Base-by-base conservation (phyloP, 441 rosid genomes). In the Aleurites moluccanus region DNA sequence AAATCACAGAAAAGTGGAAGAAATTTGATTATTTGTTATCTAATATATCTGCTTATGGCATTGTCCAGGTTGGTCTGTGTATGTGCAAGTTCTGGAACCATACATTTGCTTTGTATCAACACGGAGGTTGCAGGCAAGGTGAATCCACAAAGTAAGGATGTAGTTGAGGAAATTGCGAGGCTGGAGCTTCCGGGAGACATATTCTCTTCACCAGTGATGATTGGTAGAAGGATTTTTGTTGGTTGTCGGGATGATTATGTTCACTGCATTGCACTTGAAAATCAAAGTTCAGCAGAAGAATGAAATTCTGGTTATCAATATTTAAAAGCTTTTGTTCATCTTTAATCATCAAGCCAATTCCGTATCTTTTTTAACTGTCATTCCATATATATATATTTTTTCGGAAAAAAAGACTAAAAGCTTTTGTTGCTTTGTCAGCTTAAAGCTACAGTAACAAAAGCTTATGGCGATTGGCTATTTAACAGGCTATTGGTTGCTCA, bases 141-240 rank as follows among this genome's bases (percentile, higher is more conserved):
- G 67, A 67, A 67, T 74, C 78, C 77, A 40, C 44, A 76, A 30
- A 77, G 64, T 23, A 59, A 75, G 62, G 20, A 64, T 42, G 57
- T 8, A 80, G 98, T 89, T 79, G 75, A 70, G 74, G 93, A 90
- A 83, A 82, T 89, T 42, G 85, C 88, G 2, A 84, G 83, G 64
- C 27, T 86, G 76, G 84, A 88, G 76, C 87, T 93, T 13, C 83
- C 79, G 18, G 97, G 89, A 71, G 91, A 93, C 64, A 78, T 93
- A 61, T 96, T 93, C 82, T 96, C 99, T 64, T 96, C 97, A n/a
- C 99, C 98, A 6, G 93, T 96, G 84, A 91, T 93, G 98, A 78
- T 93, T 14, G 92, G 93, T 23, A 97, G 99, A 67, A 69, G 85
- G 78, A 86, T 96, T 73, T 96, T 93, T 82, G 89, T 93, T 50